Evolutionary conservation across 352 stramenopile genomes (phyloP).

Genomic region (Phytophthora pinifolia): DNA sequence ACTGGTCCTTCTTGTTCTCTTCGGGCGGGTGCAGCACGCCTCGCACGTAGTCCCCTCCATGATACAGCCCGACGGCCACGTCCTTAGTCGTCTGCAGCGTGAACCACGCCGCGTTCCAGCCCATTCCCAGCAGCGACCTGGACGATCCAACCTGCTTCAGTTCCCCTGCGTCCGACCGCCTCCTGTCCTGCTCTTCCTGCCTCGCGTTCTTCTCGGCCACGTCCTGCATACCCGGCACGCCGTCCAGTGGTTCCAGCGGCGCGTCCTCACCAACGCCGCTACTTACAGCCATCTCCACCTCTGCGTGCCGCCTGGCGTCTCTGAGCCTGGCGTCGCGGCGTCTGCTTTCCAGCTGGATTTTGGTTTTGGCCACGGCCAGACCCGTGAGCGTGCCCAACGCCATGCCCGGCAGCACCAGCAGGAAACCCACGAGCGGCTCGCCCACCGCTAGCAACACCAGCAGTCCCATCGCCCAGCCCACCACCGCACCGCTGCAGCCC

Average conservation of each 20-base stretch:
- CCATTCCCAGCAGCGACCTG: conserved; percentile 31
- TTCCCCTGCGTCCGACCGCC: conserved; percentile 3
- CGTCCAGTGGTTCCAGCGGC: conserved; percentile 40
- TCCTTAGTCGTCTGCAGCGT: conserved; percentile 47
- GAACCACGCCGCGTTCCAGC: conserved; percentile 43
- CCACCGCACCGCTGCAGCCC: conserved; percentile 46
- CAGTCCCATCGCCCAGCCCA: conserved; percentile 52
- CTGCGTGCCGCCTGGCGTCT: conserved; percentile 36
- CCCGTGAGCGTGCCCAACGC: conserved; percentile 43
- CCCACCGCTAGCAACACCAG: conserved; percentile 48
- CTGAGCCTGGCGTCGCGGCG: conserved; percentile 40
- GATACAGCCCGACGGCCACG: conserved; percentile 45
- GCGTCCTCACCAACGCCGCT: conserved; percentile 31
- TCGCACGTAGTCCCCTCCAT: conserved; percentile 41
- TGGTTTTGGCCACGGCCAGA: conserved; percentile 60
- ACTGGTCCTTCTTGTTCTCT: conserved; percentile 27
- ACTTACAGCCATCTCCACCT: conserved; percentile 60
- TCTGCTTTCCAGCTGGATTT: conserved; percentile 55
- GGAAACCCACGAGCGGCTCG: conserved; percentile 63
- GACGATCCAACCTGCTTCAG: conserved; percentile 7
- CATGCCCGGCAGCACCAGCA: conserved; percentile 70
- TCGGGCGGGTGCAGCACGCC: conserved; percentile 30
- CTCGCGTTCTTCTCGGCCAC: conserved; percentile 17
- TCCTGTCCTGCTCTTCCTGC: conserved; percentile 9
- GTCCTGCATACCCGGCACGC: conserved; percentile 28